phyloP scores from a whole-genome alignment of 2,329 filamentous ascomycete species.

The Aspergillus quadrilineatus region DNA sequence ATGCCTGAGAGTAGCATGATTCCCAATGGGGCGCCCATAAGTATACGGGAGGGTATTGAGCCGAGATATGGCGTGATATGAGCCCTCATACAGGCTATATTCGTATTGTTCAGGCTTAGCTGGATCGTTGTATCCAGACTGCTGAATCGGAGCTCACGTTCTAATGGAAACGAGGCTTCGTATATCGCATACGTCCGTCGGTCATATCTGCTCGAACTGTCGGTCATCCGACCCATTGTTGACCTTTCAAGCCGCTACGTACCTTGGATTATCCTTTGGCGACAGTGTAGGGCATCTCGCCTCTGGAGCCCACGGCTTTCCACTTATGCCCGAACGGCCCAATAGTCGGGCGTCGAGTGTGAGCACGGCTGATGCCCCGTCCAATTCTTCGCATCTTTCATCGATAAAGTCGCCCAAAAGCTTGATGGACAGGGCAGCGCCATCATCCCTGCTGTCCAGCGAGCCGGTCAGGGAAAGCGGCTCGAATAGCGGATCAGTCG shows the following conservation, averaged over 20 bases:
- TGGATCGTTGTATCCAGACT: slow-evolving; percentile 13
- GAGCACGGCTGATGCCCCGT: not conserved
- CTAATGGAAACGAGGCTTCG: slow-evolving; percentile 5
- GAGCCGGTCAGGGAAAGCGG: not conserved
- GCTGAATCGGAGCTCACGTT: slow-evolving; percentile 2
- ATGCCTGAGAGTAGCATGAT: slow-evolving; percentile 13
- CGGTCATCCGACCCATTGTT: not conserved
- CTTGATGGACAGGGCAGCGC: not conserved
- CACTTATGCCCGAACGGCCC: not conserved
- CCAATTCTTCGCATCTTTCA: not conserved
- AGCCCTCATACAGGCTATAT: slow-evolving; percentile 8
- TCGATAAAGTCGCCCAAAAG: not conserved
- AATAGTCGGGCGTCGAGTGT: not conserved
- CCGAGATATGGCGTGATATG: slow-evolving; percentile 17
- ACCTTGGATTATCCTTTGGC: not conserved
- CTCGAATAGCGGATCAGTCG: not conserved
- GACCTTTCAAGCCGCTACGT: not conserved
- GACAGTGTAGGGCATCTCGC: not conserved
- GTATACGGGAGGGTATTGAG: not conserved
- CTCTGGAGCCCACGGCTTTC: not conserved
- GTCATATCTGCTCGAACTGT: not conserved
- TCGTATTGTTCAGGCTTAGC: slow-evolving; percentile 7
- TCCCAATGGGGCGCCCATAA: slow-evolving; percentile 5
- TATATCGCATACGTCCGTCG: slow-evolving; percentile 6
- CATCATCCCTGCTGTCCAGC: not conserved